These are phyloP conservation scores for Morella rubra DNA, from an alignment of 306 rosid genomes.

Conservation along the genomic window DNA sequence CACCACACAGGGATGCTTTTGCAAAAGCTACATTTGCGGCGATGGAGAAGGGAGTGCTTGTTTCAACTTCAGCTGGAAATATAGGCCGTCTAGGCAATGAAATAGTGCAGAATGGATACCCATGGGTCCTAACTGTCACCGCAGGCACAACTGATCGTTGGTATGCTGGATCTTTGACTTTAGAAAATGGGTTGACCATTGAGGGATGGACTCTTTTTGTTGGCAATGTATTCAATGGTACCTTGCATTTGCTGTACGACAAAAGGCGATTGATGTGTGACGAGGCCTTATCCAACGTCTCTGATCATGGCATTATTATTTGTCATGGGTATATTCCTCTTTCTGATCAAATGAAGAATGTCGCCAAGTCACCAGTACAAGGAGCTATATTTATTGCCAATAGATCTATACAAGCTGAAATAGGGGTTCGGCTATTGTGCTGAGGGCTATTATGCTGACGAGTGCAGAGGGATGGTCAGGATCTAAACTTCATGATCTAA, in stretches of 20 bases:
- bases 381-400: background rate
- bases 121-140: conserved; percentile 7
- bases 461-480: too few relatives aligned
- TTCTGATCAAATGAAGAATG: background rate
- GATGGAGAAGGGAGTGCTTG: conserved; percentile 34
- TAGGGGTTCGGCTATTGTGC: too few relatives aligned
- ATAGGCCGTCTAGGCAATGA: background rate
- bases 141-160: background rate
- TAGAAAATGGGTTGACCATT: background rate
- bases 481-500: too few relatives aligned
- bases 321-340: background rate
- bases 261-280: background rate
- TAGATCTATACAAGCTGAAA: background rate
- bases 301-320: background rate
- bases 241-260: background rate
- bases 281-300: background rate
- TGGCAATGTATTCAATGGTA: background rate
- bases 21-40: conserved; percentile 39
- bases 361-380: background rate
- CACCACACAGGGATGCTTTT: conserved; percentile 25
- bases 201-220: background rate
- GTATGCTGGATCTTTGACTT: background rate
- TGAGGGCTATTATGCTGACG: too few relatives aligned
- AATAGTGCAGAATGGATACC: conserved; percentile 25
- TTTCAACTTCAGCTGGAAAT: conserved; percentile 34